Evolutionary conservation across 768 basidiomycete genomes (phyloP).

Genomic region (Termitomyces titanicus): DNA sequence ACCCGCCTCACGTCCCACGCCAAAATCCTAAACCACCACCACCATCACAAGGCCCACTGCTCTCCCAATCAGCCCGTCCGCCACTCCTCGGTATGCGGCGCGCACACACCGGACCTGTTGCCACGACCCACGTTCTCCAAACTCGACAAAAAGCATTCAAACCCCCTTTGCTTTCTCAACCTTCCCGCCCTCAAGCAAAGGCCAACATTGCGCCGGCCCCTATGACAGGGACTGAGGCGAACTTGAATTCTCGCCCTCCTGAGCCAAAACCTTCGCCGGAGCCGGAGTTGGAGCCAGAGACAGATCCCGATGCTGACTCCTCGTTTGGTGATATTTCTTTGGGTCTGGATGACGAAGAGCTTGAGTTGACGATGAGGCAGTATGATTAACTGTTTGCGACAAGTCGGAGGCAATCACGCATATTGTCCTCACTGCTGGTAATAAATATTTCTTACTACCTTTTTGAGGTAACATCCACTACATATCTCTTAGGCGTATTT

Average conservation of each 20-base stretch:
- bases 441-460: no score
- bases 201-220: neutral
- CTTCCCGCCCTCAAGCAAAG: conserved; percentile 11
- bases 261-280: neutral
- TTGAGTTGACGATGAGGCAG: conserved; percentile 24
- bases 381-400: conserved; percentile 18
- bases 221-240: neutral
- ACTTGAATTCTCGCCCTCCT: neutral
- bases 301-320: conserved; percentile 17
- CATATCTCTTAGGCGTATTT: no score
- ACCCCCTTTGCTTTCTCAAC: conserved; percentile 28
- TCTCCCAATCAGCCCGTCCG: conserved; percentile 21
- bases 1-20: neutral
- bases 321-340: conserved; percentile 25
- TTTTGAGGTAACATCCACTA: no score
- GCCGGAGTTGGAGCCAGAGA: conserved; percentile 5
- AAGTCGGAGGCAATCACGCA: neutral
- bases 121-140: conserved; percentile 17
- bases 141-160: conserved; percentile 33
- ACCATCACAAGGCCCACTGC: neutral
- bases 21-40: conserved; percentile 4
- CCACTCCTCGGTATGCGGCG: conserved; percentile 39
- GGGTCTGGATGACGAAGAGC: conserved; percentile 19
- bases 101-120: conserved; percentile 19
- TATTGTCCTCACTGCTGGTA: neutral